Percentiles rank a stretch among this genome's conserved stretches.
These are phyloP conservation scores for Coprinopsis strossmayeri DNA, from an alignment of 768 basidiomycete species.

Conservation along the genomic window DNA sequence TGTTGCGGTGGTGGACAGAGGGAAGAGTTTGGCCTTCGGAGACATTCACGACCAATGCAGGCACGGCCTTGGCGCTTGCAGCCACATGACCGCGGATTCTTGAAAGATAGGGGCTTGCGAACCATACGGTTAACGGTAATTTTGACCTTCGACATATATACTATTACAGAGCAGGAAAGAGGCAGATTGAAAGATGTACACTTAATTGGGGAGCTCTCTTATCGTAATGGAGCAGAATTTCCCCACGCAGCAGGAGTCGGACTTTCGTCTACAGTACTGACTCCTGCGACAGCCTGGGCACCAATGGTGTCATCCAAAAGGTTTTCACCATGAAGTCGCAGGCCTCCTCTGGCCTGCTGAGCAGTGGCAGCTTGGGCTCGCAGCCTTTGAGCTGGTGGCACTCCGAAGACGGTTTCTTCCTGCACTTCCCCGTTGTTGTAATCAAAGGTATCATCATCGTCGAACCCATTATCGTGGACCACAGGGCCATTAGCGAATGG, in stretches of 20 bases:
- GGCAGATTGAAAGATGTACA: too few relatives aligned
- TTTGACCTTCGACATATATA: too few relatives aligned
- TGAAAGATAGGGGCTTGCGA: too few relatives aligned
- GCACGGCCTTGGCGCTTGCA: background rate
- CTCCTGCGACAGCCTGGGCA: constrained; percentile 36
- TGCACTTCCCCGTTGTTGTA: constrained; percentile 30
- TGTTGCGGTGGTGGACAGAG: background rate
- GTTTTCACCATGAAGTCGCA: constrained; percentile 59
- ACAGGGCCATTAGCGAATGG: constrained; percentile 57
- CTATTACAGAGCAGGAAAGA: too few relatives aligned
- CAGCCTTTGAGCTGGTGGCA: constrained; percentile 45
- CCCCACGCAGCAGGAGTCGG: constrained; percentile 47
- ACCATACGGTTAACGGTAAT: too few relatives aligned
- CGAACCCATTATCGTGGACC: constrained; percentile 46
- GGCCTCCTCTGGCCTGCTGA: constrained; percentile 20
- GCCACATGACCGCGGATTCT: constrained; percentile 5
- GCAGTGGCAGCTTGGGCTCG: constrained; percentile 16
- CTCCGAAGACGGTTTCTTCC: constrained; percentile 72
- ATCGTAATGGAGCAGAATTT: constrained; percentile 7
- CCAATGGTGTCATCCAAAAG: constrained; percentile 58
- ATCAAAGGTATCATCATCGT: constrained; percentile 50
- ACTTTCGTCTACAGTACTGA: constrained; percentile 52
- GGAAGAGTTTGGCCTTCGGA: background rate
- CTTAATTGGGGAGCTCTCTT: too few relatives aligned
- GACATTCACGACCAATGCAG: background rate